phyloP scores from a whole-genome alignment of 179 eudicot genomes.

The Nepenthes alata region DNA sequence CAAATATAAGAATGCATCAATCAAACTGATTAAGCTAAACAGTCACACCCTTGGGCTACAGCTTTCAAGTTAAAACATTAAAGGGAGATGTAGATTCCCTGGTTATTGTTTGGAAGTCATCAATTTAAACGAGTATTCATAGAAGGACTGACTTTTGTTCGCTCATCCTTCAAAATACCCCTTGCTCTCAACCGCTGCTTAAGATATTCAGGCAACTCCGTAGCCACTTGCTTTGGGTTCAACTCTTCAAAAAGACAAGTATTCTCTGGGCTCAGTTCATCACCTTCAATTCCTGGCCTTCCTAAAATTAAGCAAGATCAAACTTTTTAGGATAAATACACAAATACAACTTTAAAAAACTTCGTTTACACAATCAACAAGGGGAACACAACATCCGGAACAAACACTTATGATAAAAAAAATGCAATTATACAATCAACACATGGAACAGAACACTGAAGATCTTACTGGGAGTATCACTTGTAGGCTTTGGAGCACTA shows the following conservation, averaged over 20 bases:
- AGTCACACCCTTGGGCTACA: too few species aligned
- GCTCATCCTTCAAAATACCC: constrained; percentile 68
- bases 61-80: too few species aligned
- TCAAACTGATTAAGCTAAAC: too few species aligned
- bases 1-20: too few species aligned
- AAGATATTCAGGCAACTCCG: constrained; percentile 75
- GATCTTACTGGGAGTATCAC: constrained; percentile 26
- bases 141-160: constrained; percentile 19
- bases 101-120: neutral
- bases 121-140: constrained; percentile 32
- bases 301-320: constrained; percentile 12
- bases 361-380: neutral
- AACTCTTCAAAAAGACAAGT: constrained; percentile 26
- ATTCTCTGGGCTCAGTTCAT: constrained; percentile 22
- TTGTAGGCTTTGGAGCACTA: constrained; percentile 28
- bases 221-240: constrained; percentile 29
- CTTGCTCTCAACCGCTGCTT: constrained; percentile 79
- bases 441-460: neutral
- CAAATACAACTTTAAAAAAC: constrained; percentile 5
- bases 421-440: neutral
- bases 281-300: constrained; percentile 25
- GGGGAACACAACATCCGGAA: neutral
- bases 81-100: neutral
- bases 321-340: constrained; percentile 2
- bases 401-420: neutral